Percentiles rank a stretch among this genome's conserved stretches.
Conservation (phyloP, 345 rosid genomes). For the Barbarea vulgaris region DNA sequence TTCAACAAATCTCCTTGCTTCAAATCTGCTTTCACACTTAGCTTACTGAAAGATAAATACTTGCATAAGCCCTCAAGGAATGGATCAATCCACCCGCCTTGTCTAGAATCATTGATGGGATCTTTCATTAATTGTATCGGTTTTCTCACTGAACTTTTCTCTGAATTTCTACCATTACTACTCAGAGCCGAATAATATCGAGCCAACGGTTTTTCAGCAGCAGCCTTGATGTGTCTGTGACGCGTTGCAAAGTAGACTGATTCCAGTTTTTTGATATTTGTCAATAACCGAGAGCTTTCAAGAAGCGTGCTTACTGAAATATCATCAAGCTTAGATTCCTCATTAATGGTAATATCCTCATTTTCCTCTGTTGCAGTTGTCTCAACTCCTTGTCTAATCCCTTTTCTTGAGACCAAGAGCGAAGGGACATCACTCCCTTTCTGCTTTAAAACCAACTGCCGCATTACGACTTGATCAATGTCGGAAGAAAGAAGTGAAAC, state of each 20-base stretch:
- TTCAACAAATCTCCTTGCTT: constrained; percentile 90
- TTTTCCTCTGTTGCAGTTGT: not conserved
- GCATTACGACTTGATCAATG: constrained; percentile 74
- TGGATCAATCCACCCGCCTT: constrained; percentile 86
- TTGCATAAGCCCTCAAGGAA: constrained; percentile 95
- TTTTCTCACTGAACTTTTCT: constrained; percentile 71
- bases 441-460: constrained; percentile 56
- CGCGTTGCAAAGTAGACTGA: constrained; percentile 80
- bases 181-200: constrained; percentile 54
- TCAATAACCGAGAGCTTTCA: constrained; percentile 73
- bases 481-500: constrained; percentile 75
- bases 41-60: constrained; percentile 77
- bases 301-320: constrained; percentile 43
- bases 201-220: constrained; percentile 43
- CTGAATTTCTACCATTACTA: constrained; percentile 67
- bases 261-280: constrained; percentile 84
- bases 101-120: constrained; percentile 45
- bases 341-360: not conserved
- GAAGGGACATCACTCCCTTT: constrained; percentile 44
- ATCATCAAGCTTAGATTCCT: constrained; percentile 7
- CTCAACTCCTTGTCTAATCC: constrained; percentile 48
- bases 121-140: constrained; percentile 44
- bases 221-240: constrained; percentile 50
- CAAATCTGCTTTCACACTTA: constrained; percentile 83
- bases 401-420: too few species aligned